These are phyloP conservation scores for Termitomyces heimii DNA, from an alignment of 768 basidiomycete species.

Conservation along the genomic window DNA sequence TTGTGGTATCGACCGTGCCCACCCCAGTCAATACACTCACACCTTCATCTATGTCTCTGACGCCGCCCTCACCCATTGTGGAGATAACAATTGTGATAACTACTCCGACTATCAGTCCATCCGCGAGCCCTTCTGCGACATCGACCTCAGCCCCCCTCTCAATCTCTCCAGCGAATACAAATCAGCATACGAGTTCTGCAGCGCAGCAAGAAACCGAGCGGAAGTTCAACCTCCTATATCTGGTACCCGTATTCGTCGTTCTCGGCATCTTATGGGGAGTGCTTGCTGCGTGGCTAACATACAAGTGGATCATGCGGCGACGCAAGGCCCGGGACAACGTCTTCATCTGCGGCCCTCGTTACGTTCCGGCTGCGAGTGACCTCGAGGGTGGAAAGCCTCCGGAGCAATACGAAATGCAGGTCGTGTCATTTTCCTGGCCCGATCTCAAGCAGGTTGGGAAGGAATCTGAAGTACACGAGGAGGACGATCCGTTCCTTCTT, in stretches of 20 bases:
- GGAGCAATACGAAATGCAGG: conserved; percentile 7
- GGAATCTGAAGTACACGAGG: neutral
- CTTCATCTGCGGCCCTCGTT: conserved; percentile 16
- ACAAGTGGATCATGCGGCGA: conserved; percentile 26
- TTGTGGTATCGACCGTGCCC: neutral
- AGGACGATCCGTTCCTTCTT: conserved; percentile 20
- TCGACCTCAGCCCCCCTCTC: conserved; percentile 6
- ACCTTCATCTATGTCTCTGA: neutral
- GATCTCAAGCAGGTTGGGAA: conserved; percentile 1
- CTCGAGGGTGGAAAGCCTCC: conserved; percentile 11
- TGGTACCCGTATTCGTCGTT: conserved; percentile 26
- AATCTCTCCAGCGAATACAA: neutral
- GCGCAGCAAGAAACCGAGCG: neutral
- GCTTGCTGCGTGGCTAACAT: conserved; percentile 27
- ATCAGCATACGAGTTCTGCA: neutral
- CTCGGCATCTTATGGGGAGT: conserved; percentile 25
- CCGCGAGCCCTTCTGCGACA: neutral
- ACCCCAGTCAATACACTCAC: neutral
- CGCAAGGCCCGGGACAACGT: conserved; percentile 8
- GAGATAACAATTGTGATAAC: neutral
- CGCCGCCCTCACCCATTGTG: conserved; percentile 1
- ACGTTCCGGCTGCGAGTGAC: conserved; percentile 17
- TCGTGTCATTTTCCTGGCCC: conserved; percentile 12
- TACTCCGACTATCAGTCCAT: neutral
- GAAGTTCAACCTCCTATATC: conserved; percentile 13